Percentiles rank a stretch among this genome's conserved stretches.
Evolutionary conservation across 805 yeast species (phyloP).

Genomic region (Candida patagonica): DNA sequence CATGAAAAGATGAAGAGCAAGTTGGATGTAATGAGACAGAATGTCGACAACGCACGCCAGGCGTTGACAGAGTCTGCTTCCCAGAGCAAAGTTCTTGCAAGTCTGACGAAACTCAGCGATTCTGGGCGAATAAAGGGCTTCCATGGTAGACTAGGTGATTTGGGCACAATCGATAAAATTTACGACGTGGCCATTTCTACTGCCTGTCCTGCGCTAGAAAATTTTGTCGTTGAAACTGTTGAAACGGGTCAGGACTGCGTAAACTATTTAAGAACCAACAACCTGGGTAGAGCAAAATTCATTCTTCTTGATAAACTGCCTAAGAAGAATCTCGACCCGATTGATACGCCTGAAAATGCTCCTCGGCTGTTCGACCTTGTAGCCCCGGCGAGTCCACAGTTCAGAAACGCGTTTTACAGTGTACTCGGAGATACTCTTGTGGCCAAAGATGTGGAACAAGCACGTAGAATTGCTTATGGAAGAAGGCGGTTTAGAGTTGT

Average conservation of each 20-base stretch:
- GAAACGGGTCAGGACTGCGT: constrained; percentile 69
- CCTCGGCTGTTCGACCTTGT: constrained; percentile 83
- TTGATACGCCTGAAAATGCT: constrained; percentile 63
- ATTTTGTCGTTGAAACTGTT: constrained; percentile 81
- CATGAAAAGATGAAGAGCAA: constrained; percentile 47
- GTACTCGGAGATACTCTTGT: constrained; percentile 83
- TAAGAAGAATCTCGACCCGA: constrained; percentile 45
- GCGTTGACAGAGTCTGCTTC: constrained; percentile 51
- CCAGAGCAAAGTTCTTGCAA: constrained; percentile 62
- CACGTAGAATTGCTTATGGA: constrained; percentile 83
- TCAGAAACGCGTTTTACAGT: constrained; percentile 82
- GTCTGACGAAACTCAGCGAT: constrained; percentile 58
- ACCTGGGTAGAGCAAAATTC: constrained; percentile 83
- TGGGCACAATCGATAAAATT: constrained; percentile 81
- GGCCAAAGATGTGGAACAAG: constrained; percentile 67
- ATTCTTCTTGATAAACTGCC: constrained; percentile 70
- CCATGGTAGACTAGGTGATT: constrained; percentile 82
- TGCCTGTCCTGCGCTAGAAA: constrained; percentile 84
- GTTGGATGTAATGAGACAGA: constrained; percentile 47
- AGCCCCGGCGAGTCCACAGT: constrained; percentile 52
- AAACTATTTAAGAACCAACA: constrained; percentile 70
- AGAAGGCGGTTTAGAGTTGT: constrained; percentile 77
- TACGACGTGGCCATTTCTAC: constrained; percentile 94
- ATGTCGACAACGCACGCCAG: constrained; percentile 55
- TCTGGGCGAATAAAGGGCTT: constrained; percentile 82